Base-by-base conservation (phyloP, 2,329 filamentous ascomycete species). In the Lomentospora prolificans region DNA sequence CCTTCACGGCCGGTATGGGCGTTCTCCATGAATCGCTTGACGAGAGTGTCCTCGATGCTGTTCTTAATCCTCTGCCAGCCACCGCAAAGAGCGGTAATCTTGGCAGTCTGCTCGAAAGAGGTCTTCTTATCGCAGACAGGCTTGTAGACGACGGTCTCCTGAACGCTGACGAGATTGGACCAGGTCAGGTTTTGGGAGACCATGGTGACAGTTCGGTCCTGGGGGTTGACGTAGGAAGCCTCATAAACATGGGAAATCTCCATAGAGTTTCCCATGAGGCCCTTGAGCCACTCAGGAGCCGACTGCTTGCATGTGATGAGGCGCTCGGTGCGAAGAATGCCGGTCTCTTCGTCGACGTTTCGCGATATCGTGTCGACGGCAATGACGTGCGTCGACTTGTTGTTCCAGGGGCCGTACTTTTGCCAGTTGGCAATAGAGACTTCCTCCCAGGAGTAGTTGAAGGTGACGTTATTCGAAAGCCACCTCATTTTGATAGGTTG, bases 351-450 rank as follows among this genome's bases (percentile, higher is more conserved):
- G 64, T 83, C 78, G 69, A 84, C 75, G 52, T 63, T 62, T 50
- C 94, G 88, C 55, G 84, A 86, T 64, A 99, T 73, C 12, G 92
- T 97, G 75, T 99, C 94, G 66, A 97, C 94, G 62, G 90, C 91
- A 62, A 95, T 84, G 62, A 99, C 94, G 72, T 99, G 94, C 41
- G 90, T 89, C n/a, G 89, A 91, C 75, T 96, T 94, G 71, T 96
- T 88, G 76, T 99, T 99, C 92, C 94, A 97, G 19, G 92, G 92
- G 66, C 90, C 95, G 75, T 99, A 99, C 72, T 99, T 99, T 64
- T 85, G 87, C 94, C 94, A 99, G 80, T 99, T 99, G 69, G 89
- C 90, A 12, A 90, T 90, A 25, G 90, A 96, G 33, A 99, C 94
- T 72, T 97, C 92, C 67, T 96, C 90, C 94, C 94, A 99, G 50